Conservation (phyloP, 2,329 filamentous ascomycete genomes). For the Sarocladium brachiariae region DNA sequence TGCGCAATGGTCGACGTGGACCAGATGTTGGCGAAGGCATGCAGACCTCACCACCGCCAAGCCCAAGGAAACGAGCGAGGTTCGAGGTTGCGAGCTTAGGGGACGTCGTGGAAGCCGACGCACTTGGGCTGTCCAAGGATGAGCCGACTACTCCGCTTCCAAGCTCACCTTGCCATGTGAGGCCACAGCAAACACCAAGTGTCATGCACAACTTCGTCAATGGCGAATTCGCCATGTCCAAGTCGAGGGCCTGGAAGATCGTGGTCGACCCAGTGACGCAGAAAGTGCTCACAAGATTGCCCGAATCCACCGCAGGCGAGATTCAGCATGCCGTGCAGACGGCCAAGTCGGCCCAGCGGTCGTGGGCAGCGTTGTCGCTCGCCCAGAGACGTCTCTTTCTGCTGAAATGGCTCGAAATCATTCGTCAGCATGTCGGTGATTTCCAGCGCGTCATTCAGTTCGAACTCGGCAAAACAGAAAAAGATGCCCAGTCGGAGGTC, state of each 20-base stretch:
- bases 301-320: background rate
- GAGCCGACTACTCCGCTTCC: too few species aligned
- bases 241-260: background rate
- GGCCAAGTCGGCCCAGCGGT: background rate
- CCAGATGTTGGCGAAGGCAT: background rate
- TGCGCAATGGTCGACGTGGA: background rate
- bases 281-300: background rate
- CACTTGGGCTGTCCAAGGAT: background rate
- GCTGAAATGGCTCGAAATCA: background rate
- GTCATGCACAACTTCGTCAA: background rate
- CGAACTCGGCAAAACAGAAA: background rate
- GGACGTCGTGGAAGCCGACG: background rate
- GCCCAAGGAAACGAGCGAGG: background rate
- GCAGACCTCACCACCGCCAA: background rate
- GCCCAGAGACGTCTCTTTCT: background rate
- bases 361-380: background rate
- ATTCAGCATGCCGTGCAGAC: background rate
- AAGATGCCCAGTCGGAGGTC: background rate
- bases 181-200: background rate
- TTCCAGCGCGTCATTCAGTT: background rate
- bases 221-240: background rate
- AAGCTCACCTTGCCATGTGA: background rate
- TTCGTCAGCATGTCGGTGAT: background rate
- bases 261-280: background rate
- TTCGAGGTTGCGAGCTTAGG: background rate